Percentiles rank a stretch among this genome's conserved stretches.
phyloP scores from a whole-genome alignment of 2,329 filamentous ascomycete genomes.

The Elsinoe ampelina region DNA sequence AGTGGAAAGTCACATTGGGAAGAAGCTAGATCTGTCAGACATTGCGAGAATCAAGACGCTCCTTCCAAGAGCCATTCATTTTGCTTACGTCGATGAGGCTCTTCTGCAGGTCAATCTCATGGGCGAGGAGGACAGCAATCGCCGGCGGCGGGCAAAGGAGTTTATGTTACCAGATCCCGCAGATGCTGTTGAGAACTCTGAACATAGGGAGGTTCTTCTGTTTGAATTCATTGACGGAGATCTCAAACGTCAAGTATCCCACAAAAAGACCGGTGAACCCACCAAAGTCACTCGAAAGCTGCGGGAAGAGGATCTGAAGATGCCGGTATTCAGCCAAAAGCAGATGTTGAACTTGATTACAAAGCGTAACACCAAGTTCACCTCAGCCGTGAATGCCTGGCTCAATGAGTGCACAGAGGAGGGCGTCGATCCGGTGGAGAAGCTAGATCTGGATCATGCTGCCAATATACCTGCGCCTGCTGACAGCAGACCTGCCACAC shows the following conservation, averaged over 20 bases:
- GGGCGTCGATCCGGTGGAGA: conserved; percentile 56
- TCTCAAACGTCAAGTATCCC: conserved; percentile 66
- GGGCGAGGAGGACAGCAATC: conserved; percentile 58
- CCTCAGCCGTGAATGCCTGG: conserved; percentile 65
- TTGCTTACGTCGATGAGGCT: conserved; percentile 77
- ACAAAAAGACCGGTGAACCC: conserved; percentile 64
- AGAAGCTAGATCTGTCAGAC: conserved; percentile 62
- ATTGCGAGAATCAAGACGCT: conserved; percentile 72
- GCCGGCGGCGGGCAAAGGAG: conserved; percentile 45
- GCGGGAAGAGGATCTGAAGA: conserved; percentile 70
- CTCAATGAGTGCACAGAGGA: conserved; percentile 62
- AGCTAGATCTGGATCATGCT: conserved; percentile 51
- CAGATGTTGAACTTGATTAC: conserved; percentile 85
- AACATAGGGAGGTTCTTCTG: conserved; percentile 59
- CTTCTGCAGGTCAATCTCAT: conserved; percentile 72
- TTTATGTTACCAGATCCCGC: conserved; percentile 35
- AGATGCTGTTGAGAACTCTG: conserved; percentile 28
- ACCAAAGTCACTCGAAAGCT: conserved; percentile 58
- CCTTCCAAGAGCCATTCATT: conserved; percentile 68
- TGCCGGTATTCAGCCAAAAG: conserved; percentile 88
- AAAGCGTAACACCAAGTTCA: conserved; percentile 78
- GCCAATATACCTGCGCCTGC: conserved; percentile 54
- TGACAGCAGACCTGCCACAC: conserved; percentile 33
- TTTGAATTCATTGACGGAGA: conserved; percentile 94
- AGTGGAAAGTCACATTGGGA: conserved; percentile 73